Evolutionary conservation across 139 green algal species (phyloP).

Genomic region (Chlorella sp.): DNA sequence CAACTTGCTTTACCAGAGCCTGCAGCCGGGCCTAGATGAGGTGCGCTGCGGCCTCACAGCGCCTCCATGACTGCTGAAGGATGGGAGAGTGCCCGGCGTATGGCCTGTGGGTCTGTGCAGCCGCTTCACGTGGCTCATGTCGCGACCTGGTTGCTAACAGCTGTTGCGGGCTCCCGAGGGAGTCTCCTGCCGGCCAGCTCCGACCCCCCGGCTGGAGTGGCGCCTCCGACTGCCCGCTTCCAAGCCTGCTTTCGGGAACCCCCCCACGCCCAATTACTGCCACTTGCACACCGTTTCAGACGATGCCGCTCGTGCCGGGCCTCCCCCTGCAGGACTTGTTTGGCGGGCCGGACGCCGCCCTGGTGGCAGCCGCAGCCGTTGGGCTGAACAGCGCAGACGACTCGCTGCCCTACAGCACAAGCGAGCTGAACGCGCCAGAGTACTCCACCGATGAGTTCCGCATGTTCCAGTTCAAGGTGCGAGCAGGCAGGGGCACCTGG

Average conservation of each 20-base stretch:
- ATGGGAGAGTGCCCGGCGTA: background rate
- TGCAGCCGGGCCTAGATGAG: slow-evolving; percentile 27
- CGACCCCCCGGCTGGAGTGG: background rate
- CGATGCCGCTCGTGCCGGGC: background rate
- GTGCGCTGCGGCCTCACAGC: background rate
- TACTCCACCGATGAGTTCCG: slow-evolving; percentile 86
- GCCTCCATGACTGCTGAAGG: background rate
- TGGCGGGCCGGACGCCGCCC: background rate
- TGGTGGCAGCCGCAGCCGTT: background rate
- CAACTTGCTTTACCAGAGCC: slow-evolving; percentile 11
- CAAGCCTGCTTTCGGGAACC: no score
- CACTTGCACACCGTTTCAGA: background rate
- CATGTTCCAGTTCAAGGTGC: slow-evolving; percentile 91
- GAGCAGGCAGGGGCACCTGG: background rate
- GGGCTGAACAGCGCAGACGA: slow-evolving; percentile 29
- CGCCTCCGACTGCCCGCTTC: background rate
- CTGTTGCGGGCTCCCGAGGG: no score
- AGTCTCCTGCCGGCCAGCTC: background rate
- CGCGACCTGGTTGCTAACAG: no score
- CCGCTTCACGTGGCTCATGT: background rate
- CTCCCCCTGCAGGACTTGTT: slow-evolving; percentile 23
- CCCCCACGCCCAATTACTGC: background rate
- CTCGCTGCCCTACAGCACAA: slow-evolving; percentile 58
- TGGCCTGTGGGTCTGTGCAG: background rate
- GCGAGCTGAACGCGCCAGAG: slow-evolving; percentile 81